These are phyloP conservation scores for Globisporangium emineosum DNA, from an alignment of 352 stramenopile genomes.

Conservation along the genomic window DNA sequence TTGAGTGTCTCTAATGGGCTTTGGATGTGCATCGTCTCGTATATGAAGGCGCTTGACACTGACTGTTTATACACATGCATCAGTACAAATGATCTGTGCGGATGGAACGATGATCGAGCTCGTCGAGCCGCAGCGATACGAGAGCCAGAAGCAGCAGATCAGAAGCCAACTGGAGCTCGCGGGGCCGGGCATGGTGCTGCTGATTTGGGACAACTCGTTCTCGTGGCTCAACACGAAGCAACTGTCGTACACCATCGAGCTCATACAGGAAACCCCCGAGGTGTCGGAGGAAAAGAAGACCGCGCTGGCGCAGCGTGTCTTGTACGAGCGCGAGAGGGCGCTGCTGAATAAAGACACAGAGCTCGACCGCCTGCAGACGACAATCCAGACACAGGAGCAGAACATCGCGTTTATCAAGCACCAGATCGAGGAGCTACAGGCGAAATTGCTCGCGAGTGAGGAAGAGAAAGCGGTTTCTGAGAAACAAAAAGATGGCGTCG, in stretches of 20 bases:
- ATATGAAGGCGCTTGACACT: background rate
- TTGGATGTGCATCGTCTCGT: too few relatives aligned
- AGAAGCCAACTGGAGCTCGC: constrained; percentile 37
- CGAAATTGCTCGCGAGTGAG: constrained; percentile 35
- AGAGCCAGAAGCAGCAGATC: constrained; percentile 58
- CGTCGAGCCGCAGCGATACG: constrained; percentile 50
- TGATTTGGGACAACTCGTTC: constrained; percentile 82
- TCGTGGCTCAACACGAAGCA: constrained; percentile 83
- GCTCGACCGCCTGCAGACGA: constrained; percentile 37
- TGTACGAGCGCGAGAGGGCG: constrained; percentile 42
- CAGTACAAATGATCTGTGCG: constrained; percentile 60
- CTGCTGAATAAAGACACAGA: constrained; percentile 34
- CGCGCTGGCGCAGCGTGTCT: constrained; percentile 41
- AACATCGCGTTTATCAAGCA: constrained; percentile 46
- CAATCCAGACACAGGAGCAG: constrained; percentile 41
- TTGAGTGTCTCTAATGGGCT: background rate
- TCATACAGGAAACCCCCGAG: constrained; percentile 52
- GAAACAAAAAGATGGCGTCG: constrained; percentile 36
- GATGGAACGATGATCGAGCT: constrained; percentile 57
- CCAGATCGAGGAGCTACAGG: constrained; percentile 59
- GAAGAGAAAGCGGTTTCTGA: constrained; percentile 28
- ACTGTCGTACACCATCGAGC: constrained; percentile 66
- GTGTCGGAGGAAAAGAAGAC: constrained; percentile 37
- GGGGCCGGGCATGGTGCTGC: constrained; percentile 55
- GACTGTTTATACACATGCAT: background rate